phyloP scores from a whole-genome alignment of 495 filamentous ascomycete genomes.

The Aspergillus sclerotiicarbonarius region DNA sequence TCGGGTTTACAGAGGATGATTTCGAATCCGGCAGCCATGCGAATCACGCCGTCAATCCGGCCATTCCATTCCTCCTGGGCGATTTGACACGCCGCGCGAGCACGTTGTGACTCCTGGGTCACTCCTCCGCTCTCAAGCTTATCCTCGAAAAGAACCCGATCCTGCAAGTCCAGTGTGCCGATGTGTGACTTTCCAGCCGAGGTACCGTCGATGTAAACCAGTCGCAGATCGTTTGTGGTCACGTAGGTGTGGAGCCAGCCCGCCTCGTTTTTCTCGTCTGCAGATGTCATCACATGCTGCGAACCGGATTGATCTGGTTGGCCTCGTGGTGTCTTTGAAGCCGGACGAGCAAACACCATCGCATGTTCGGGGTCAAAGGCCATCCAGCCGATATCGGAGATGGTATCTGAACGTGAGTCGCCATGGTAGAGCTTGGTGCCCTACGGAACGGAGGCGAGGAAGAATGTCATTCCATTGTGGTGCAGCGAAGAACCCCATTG shows the following conservation, averaged over 20 bases:
- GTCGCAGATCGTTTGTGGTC: conserved; percentile 46
- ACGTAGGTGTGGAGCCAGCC: conserved; percentile 60
- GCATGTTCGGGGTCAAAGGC: conserved; percentile 61
- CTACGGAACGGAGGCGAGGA: conserved; percentile 46
- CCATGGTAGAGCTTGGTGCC: conserved; percentile 56
- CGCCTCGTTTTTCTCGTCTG: conserved; percentile 6
- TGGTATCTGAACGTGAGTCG: conserved; percentile 24
- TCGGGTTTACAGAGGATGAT: conserved; percentile 27
- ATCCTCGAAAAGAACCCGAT: conserved; percentile 47
- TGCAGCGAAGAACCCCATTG: conserved; percentile 58
- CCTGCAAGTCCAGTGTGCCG: conserved; percentile 62
- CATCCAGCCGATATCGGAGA: conserved; percentile 51
- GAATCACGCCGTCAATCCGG: conserved; percentile 51
- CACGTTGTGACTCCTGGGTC: conserved; percentile 36
- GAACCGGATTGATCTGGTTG: background rate
- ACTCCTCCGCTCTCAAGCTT: conserved; percentile 11
- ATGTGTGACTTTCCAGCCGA: conserved; percentile 56
- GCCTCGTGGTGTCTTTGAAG: background rate
- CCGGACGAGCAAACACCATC: conserved; percentile 36
- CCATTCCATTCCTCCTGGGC: conserved; percentile 34
- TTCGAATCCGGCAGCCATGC: conserved; percentile 62
- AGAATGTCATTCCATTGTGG: conserved; percentile 60
- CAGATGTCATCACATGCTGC: background rate
- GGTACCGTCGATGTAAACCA: conserved; percentile 63
- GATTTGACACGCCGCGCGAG: conserved; percentile 41